phyloP scores from a whole-genome alignment of 2,329 filamentous ascomycete species.

The Fusarium dlaminii region DNA sequence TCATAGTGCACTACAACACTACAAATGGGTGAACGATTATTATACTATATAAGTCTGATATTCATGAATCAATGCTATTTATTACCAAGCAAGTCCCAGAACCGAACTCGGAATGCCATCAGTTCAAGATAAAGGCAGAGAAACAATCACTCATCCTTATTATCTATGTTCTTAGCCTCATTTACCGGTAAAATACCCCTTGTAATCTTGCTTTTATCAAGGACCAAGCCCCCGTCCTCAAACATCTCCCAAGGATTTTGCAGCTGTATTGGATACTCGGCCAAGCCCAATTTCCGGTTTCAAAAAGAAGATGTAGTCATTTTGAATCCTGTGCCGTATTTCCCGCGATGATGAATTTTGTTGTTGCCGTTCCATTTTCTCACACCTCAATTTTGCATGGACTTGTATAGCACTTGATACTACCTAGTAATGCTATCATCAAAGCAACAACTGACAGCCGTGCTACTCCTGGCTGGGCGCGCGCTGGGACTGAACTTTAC shows the following conservation, averaged over 20 bases:
- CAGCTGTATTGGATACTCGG: slow-evolving; percentile 3
- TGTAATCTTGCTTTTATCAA: slow-evolving; percentile 34
- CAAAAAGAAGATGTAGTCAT: slow-evolving; percentile 21
- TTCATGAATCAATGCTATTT: background rate
- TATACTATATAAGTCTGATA: background rate
- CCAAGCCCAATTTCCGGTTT: slow-evolving; percentile 25
- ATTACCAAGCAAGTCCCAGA: background rate
- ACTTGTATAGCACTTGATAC: background rate
- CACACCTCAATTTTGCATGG: background rate
- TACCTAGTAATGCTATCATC: slow-evolving; percentile 17
- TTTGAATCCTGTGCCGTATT: background rate
- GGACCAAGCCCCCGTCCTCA: slow-evolving; percentile 13
- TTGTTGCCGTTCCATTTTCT: background rate
- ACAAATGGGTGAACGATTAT: background rate
- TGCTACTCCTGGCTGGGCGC: slow-evolving; percentile 38
- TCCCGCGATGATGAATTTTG: background rate
- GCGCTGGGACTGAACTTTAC: slow-evolving; percentile 59
- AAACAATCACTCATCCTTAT: background rate
- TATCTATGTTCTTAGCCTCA: background rate
- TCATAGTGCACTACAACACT: background rate
- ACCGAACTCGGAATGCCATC: background rate
- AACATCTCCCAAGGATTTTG: slow-evolving; percentile 18
- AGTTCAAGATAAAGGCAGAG: background rate
- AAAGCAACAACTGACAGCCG: slow-evolving; percentile 1
- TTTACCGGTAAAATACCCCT: slow-evolving; percentile 25